These are phyloP conservation scores for Mortierella antarctica DNA, from an alignment of 192 early-diverging fungal genomes.

Conservation along the genomic window DNA sequence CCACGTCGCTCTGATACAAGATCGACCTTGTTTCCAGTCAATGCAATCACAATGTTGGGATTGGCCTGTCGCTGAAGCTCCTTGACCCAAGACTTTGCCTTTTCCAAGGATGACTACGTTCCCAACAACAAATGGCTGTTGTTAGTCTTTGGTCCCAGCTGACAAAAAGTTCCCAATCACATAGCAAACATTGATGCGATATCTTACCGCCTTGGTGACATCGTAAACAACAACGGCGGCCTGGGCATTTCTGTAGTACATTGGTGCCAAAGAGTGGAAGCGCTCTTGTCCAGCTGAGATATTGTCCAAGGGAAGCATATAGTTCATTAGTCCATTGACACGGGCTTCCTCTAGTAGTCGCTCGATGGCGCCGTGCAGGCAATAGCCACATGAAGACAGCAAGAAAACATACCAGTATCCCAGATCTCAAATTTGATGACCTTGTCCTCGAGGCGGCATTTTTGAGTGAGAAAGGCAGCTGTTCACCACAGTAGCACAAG, in stretches of 20 bases:
- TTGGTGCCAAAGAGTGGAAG: constrained; percentile 94
- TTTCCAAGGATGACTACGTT: constrained; percentile 83
- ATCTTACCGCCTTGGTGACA: constrained; percentile 80
- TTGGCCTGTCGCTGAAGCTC: constrained; percentile 97
- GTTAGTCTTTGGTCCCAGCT: constrained; percentile 1
- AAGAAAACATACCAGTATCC: constrained; percentile 69
- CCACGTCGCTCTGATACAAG: constrained; percentile 58
- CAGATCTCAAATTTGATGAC: constrained; percentile 88
- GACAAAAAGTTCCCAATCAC: neutral
- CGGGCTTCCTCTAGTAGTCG: too few species aligned
- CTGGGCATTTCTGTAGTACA: constrained; percentile 99
- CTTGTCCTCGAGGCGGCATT: constrained; percentile 89
- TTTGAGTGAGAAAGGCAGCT: constrained; percentile 92
- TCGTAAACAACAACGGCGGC: constrained; percentile 98
- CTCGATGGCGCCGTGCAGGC: too few species aligned
- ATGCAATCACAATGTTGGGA: constrained; percentile 95
- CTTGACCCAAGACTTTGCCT: constrained; percentile 95
- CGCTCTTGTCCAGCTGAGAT: constrained; percentile 91
- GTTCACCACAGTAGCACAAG: constrained; percentile 2
- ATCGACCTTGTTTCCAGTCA: constrained; percentile 98
- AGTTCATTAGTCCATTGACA: too few species aligned
- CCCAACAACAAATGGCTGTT: neutral
- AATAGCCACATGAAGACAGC: neutral
- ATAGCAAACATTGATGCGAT: neutral
- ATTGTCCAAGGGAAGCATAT: neutral